Conservation (phyloP, 1,284 basidiomycete genomes). For the Trametes hirsuta region DNA sequence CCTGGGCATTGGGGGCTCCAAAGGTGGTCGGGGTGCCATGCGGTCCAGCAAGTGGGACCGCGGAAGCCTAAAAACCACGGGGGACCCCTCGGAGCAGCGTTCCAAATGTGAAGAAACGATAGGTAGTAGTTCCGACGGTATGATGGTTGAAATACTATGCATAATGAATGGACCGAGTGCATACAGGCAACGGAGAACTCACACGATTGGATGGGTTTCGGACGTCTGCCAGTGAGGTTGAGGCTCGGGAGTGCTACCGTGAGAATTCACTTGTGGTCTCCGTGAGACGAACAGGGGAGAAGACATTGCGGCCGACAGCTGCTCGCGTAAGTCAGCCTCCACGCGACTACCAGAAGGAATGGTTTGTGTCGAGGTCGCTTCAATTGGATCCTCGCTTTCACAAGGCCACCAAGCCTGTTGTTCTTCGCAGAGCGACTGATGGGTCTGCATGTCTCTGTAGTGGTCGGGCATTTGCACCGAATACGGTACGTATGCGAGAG, state of each 20-base stretch:
- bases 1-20: slow-evolving; percentile 9
- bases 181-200: slow-evolving; percentile 29
- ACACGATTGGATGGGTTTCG: slow-evolving; percentile 86
- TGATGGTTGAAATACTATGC: slow-evolving; percentile 64
- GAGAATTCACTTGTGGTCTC: slow-evolving; percentile 3
- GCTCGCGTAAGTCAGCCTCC: slow-evolving; percentile 43
- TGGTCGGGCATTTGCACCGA: slow-evolving; percentile 71
- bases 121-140: slow-evolving; percentile 62
- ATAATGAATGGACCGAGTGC: neutral
- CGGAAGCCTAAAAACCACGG: slow-evolving; percentile 43
- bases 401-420: slow-evolving; percentile 60
- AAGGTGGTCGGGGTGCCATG: slow-evolving; percentile 26
- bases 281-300: slow-evolving; percentile 41
- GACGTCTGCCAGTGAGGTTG: slow-evolving; percentile 53
- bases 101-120: slow-evolving; percentile 57
- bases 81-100: slow-evolving; percentile 36
- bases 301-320: slow-evolving; percentile 57
- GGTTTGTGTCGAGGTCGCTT: neutral
- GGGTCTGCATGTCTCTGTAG: slow-evolving; percentile 59
- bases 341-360: neutral
- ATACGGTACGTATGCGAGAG: slow-evolving; percentile 68
- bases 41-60: slow-evolving; percentile 37
- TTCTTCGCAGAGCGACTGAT: slow-evolving; percentile 55
- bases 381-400: slow-evolving; percentile 1
- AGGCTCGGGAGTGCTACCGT: neutral